Conservation (phyloP, 805 yeast genomes). For the Lachancea fermentati region DNA sequence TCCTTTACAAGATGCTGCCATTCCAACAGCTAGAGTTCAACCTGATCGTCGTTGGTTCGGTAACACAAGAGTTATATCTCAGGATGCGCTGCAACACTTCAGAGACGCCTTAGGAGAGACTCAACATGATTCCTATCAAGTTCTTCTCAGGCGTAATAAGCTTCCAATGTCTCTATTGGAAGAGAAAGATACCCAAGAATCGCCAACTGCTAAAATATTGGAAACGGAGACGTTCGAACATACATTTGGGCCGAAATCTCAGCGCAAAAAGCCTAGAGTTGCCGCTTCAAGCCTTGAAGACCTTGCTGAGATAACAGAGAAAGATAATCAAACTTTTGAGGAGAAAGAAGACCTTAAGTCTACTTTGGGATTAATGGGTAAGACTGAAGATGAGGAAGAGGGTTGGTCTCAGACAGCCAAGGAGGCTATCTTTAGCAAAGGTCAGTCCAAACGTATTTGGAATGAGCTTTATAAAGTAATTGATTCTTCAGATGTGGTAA, state of each 20-base stretch:
- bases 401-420: slow-evolving; percentile 88
- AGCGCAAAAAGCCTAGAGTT: slow-evolving; percentile 82
- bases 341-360: slow-evolving; percentile 74
- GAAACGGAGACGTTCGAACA: slow-evolving; percentile 81
- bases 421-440: slow-evolving; percentile 92
- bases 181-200: slow-evolving; percentile 70
- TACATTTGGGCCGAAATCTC: slow-evolving; percentile 93
- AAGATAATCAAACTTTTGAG: slow-evolving; percentile 53
- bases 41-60: slow-evolving; percentile 98
- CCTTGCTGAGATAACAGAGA: slow-evolving; percentile 52
- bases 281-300: slow-evolving; percentile 78
- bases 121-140: slow-evolving; percentile 77
- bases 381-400: slow-evolving; percentile 51
- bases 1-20: slow-evolving; percentile 75
- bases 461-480: slow-evolving; percentile 94
- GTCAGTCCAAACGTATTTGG: slow-evolving; percentile 98
- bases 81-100: slow-evolving; percentile 90
- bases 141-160: slow-evolving; percentile 79
- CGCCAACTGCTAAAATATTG: slow-evolving; percentile 73
- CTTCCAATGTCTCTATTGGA: slow-evolving; percentile 93
- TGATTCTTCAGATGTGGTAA: slow-evolving; percentile 95
- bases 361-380: slow-evolving; percentile 78
- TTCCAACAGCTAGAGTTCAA: slow-evolving; percentile 88
- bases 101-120: slow-evolving; percentile 90
- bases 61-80: slow-evolving; percentile 94